phyloP scores from a whole-genome alignment of 2,329 filamentous ascomycete species.

The Tolypocladium ovalisporum region DNA sequence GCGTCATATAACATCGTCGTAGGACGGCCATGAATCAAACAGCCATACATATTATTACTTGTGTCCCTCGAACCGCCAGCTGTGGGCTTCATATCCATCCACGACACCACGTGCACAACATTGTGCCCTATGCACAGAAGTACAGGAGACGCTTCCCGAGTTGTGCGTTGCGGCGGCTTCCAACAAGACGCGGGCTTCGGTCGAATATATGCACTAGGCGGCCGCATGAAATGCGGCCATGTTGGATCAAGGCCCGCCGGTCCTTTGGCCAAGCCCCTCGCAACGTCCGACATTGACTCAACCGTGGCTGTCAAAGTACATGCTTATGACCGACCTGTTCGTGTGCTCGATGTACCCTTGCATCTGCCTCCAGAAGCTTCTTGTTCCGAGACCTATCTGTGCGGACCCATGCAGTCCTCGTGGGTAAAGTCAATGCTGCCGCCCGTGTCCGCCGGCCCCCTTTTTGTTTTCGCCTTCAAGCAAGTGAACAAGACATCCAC shows the following conservation, averaged over 20 bases:
- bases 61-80: background rate
- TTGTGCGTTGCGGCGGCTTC: background rate
- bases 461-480: background rate
- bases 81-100: background rate
- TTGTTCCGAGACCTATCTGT: background rate
- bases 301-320: background rate
- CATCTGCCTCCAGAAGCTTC: background rate
- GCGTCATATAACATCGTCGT: background rate
- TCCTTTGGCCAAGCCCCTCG: background rate
- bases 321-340: background rate
- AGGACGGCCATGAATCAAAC: background rate
- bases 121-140: background rate
- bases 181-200: background rate
- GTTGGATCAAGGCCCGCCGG: background rate
- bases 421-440: background rate
- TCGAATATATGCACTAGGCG: background rate
- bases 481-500: background rate
- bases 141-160: background rate
- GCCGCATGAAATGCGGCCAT: conserved; percentile 2
- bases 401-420: background rate
- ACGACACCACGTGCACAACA: background rate
- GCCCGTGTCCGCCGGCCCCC: background rate
- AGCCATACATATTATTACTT: background rate
- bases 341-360: background rate
- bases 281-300: background rate